phyloP scores from a whole-genome alignment of 768 basidiomycete species.

The Leccinum disarticulatum region DNA sequence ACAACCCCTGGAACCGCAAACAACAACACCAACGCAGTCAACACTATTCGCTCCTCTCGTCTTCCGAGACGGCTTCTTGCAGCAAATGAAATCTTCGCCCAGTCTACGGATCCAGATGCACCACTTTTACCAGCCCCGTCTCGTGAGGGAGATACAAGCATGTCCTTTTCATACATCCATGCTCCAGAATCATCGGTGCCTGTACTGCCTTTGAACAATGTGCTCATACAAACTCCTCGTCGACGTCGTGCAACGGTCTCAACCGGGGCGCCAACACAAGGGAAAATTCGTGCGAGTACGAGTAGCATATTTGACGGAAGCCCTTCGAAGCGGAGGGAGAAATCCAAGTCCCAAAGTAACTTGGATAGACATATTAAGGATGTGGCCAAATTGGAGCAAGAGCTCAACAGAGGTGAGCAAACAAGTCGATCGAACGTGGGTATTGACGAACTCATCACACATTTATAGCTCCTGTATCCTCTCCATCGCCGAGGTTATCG shows the following conservation, averaged over 20 bases:
- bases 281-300: conserved; percentile 12
- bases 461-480: conserved; percentile 33
- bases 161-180: conserved; percentile 24
- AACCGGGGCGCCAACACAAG: conserved; percentile 55
- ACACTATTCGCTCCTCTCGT: conserved; percentile 37
- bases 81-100: conserved; percentile 69
- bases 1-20: conserved; percentile 23
- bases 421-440: background rate
- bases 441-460: conserved; percentile 4
- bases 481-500: conserved; percentile 55
- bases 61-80: conserved; percentile 63
- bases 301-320: conserved; percentile 43
- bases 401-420: conserved; percentile 60
- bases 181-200: conserved; percentile 22
- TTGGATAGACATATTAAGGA: conserved; percentile 68
- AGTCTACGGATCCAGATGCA: conserved; percentile 22
- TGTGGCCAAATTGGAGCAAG: conserved; percentile 60
- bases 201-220: conserved; percentile 17
- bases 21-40: conserved; percentile 8
- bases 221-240: conserved; percentile 35
- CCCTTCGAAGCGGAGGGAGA: conserved; percentile 64
- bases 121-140: conserved; percentile 24
- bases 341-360: conserved; percentile 65
- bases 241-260: conserved; percentile 66
- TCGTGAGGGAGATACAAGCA: conserved; percentile 16